Evolutionary conservation across 2,329 filamentous ascomycete genomes (phyloP).

Genomic region (Hysterium pulicare): DNA sequence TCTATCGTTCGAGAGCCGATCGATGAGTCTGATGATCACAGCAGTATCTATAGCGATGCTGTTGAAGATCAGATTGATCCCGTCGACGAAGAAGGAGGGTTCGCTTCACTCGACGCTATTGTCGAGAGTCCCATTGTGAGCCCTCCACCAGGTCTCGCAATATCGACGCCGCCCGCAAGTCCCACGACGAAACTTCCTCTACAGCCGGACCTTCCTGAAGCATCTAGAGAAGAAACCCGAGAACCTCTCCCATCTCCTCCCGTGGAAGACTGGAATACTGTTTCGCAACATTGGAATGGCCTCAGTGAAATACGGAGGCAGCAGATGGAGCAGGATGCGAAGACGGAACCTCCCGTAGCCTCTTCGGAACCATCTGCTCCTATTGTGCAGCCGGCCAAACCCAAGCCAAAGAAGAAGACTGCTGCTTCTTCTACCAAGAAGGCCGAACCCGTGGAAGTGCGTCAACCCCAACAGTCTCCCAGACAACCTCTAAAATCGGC

Average conservation of each 20-base stretch:
- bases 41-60: slow-evolving; percentile 70
- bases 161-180: slow-evolving; percentile 22
- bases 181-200: slow-evolving; percentile 11
- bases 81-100: slow-evolving; percentile 60
- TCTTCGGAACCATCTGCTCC: slow-evolving; percentile 15
- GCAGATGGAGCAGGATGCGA: slow-evolving; percentile 59
- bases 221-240: slow-evolving; percentile 4
- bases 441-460: not conserved
- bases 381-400: slow-evolving; percentile 25
- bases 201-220: slow-evolving; percentile 12
- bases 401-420: slow-evolving; percentile 40
- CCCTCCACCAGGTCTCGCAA: slow-evolving; percentile 19
- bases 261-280: slow-evolving; percentile 62
- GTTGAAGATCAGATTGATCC: slow-evolving; percentile 67
- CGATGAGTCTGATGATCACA: slow-evolving; percentile 34
- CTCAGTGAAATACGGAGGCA: slow-evolving; percentile 61
- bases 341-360: slow-evolving; percentile 45
- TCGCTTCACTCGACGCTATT: slow-evolving; percentile 70
- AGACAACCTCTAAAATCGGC: slow-evolving; percentile 38
- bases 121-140: slow-evolving; percentile 55
- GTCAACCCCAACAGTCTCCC: slow-evolving; percentile 4
- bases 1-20: not conserved
- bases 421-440: slow-evolving; percentile 3
- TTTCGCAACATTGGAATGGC: slow-evolving; percentile 68
- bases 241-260: slow-evolving; percentile 3